Base-by-base conservation (phyloP, 106 monocot species). In the Triglochin maritima region DNA sequence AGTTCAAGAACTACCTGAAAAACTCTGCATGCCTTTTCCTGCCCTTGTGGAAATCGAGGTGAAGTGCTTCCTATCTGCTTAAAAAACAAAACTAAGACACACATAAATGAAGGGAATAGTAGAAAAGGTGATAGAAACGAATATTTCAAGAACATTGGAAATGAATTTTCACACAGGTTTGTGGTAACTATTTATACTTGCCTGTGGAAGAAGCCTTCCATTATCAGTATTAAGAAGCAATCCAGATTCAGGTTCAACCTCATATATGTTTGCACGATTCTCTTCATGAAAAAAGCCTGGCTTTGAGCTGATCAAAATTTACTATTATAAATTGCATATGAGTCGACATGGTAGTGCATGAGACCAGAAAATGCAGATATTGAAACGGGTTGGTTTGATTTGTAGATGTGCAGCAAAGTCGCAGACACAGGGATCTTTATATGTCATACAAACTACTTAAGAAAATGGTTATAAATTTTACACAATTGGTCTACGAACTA, bases 241-340 rank as follows among this genome's bases (percentile, higher is more conserved):
- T n/a, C 83, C 86, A 69, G 86, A 69, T 76, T 87, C 83, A 58
- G 86, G 80, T 56, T 87, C 86, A 72, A 87, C 83, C 76, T 87
- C 80, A 78, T 83, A 83, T 42, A 87, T 58, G 65, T 69, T 85
- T 67, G 89, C 84, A 45, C 80, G 84, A 69, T 87, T 94, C 54
- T 87, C 90, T 68, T 94, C 94, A 81, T 80, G 89, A 65, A 94
- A 94, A 79, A 94, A 94, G 44, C 82, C 58, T 49, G 94, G 94
- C 71, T 94, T 94, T 67, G 78, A 75, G 78, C 94, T 94, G 84
- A 15, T 66, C 76, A 29, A 74, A 55, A 14, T 50, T 59, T 59
- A 72, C 16, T 7, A 29, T 46, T 4, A 68, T 70, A 48, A 58
- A 48, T 29, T 29, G 29, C 29, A 29, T 29, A 29, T 29, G 29